Percentiles rank a stretch among this genome's conserved stretches.
phyloP scores from a whole-genome alignment of 345 rosid species.

The Linum trigynum region DNA sequence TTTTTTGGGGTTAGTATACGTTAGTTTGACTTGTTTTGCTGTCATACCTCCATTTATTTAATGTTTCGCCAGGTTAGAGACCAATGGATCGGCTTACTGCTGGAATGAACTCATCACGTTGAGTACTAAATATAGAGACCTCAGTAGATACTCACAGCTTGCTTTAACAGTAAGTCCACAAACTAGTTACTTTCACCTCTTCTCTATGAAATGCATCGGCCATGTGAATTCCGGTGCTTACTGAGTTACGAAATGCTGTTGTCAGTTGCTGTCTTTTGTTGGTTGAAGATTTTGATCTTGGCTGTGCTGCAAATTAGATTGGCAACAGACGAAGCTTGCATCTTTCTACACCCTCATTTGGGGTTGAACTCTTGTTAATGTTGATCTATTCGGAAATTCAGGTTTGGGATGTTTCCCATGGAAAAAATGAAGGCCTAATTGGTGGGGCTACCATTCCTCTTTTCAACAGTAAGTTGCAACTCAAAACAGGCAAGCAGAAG shows the following conservation, averaged over 20 bases:
- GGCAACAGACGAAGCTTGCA: not conserved
- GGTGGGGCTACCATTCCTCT: slow-evolving; percentile 92
- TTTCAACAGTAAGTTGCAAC: slow-evolving; percentile 78
- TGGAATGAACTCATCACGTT: slow-evolving; percentile 85
- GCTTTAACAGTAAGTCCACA: slow-evolving; percentile 57
- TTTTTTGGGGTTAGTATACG: not conserved
- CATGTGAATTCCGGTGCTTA: not conserved
- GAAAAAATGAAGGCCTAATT: slow-evolving; percentile 70
- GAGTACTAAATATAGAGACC: slow-evolving; percentile 85
- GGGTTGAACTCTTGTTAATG: slow-evolving; percentile 4
- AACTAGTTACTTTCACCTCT: not conserved
- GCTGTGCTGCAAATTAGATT: not conserved
- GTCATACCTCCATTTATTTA: slow-evolving; percentile 6
- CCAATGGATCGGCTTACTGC: slow-evolving; percentile 62
- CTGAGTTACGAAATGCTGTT: not conserved
- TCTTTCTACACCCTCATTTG: slow-evolving; percentile 4
- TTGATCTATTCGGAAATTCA: slow-evolving; percentile 18
- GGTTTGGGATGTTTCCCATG: slow-evolving; percentile 96
- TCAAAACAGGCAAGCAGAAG: slow-evolving; percentile 91
- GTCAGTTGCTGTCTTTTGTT: not conserved
- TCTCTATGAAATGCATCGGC: not conserved
- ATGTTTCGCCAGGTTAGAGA: slow-evolving; percentile 51
- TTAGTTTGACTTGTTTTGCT: no score
- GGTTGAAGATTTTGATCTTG: slow-evolving; percentile 2
- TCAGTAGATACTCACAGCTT: slow-evolving; percentile 79